Percentiles rank a stretch among this genome's conserved stretches.
These are phyloP conservation scores for Collariella sp. DNA, from an alignment of 495 filamentous ascomycete genomes.

Conservation along the genomic window DNA sequence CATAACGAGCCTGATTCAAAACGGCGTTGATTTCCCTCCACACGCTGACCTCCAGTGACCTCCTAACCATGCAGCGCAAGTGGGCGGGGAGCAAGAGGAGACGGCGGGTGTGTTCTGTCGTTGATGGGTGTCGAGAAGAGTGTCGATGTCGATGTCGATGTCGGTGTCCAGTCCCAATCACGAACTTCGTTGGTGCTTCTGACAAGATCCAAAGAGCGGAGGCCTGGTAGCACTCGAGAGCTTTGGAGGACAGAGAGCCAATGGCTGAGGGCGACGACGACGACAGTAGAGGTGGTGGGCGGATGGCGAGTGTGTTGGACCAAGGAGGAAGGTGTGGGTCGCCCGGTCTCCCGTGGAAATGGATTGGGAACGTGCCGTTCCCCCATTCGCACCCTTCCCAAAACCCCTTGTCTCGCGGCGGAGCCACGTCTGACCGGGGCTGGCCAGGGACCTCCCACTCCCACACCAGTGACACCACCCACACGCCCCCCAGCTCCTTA, in stretches of 20 bases:
- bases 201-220: neutral
- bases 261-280: too few species aligned
- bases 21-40: slow-evolving; percentile 11
- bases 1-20: slow-evolving; percentile 37
- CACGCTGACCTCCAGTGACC: neutral
- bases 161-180: neutral
- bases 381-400: slow-evolving; percentile 1
- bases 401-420: neutral
- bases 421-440: neutral
- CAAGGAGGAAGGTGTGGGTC: slow-evolving; percentile 4
- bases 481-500: neutral
- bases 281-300: neutral
- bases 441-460: slow-evolving; percentile 7
- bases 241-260: too few species aligned
- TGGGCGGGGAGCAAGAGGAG: neutral
- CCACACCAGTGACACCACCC: too few species aligned
- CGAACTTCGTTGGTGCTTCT: too few species aligned
- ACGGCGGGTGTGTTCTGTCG: too few species aligned
- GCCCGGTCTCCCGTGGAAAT: slow-evolving; percentile 17
- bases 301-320: neutral
- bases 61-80: slow-evolving; percentile 9
- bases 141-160: too few species aligned
- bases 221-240: neutral
- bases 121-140: neutral
- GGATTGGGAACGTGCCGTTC: slow-evolving; percentile 17